These are phyloP conservation scores for Neohortaea acidophila DNA, from an alignment of 495 filamentous ascomycete species.

Conservation along the genomic window DNA sequence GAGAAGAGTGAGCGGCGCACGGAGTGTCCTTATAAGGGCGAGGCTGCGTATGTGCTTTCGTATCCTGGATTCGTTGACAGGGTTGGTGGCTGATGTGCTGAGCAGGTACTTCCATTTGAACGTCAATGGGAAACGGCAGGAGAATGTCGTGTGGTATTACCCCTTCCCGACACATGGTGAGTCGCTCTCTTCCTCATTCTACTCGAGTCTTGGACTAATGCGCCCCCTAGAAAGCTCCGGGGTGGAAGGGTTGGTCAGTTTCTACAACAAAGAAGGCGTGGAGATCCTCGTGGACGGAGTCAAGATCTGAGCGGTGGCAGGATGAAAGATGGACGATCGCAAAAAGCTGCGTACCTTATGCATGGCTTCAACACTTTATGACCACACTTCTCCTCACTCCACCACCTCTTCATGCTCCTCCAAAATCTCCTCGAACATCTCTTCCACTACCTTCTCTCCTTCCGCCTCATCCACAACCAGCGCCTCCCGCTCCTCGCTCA, in stretches of 20 bases:
- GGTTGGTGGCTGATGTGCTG: too few species aligned
- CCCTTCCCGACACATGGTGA: too few species aligned
- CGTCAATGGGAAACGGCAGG: slow-evolving; percentile 5
- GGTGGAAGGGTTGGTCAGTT: slow-evolving; percentile 10
- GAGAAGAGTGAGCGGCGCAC: slow-evolving; percentile 7
- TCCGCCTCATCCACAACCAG: slow-evolving; percentile 42
- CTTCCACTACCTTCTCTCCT: slow-evolving; percentile 80
- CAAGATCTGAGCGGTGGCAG: slow-evolving; percentile 5
- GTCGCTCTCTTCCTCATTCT: too few species aligned
- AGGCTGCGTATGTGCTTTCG: slow-evolving; percentile 12
- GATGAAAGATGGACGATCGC: too few species aligned
- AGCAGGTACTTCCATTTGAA: slow-evolving; percentile 6
- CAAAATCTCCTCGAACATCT: slow-evolving; percentile 45
- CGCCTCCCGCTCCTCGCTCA: slow-evolving; percentile 36
- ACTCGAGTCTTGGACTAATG: too few species aligned
- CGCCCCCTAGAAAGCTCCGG: slow-evolving; percentile 9
- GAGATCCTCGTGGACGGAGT: slow-evolving; percentile 9
- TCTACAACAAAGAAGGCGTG: slow-evolving; percentile 10
- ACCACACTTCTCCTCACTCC: slow-evolving; percentile 21
- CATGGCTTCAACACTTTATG: too few species aligned
- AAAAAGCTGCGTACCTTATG: too few species aligned
- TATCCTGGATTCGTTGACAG: too few species aligned
- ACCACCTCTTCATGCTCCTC: slow-evolving; percentile 71
- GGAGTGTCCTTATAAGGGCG: slow-evolving; percentile 12
- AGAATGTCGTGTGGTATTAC: slow-evolving; percentile 11